phyloP scores from a whole-genome alignment of 148 eudicot genomes.

The Gaultheria prostrata region DNA sequence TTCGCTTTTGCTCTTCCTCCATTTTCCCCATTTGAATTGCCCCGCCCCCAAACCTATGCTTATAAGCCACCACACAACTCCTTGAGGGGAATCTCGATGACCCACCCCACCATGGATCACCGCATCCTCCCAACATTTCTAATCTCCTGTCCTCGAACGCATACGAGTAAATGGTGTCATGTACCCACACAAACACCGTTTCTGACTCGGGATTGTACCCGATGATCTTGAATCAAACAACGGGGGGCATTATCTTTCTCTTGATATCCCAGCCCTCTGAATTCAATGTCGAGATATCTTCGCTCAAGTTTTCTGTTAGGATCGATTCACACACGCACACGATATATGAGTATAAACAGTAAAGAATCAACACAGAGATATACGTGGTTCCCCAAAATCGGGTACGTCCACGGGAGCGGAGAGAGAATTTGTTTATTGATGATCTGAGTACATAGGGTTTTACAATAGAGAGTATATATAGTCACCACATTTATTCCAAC shows the following conservation, averaged over 20 bases:
- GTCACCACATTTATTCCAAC: too few species aligned
- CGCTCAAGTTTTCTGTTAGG: not conserved
- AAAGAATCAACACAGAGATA: too few species aligned
- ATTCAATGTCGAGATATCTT: conserved; percentile 2
- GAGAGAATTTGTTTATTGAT: too few species aligned
- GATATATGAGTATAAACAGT: too few species aligned
- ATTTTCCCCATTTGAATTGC: not conserved
- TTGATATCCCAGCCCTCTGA: not conserved
- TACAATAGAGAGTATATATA: too few species aligned
- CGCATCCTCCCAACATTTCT: not conserved
- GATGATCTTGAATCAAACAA: conserved; percentile 9
- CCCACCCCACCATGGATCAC: not conserved
- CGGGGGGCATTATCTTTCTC: not conserved
- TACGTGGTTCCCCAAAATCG: too few species aligned
- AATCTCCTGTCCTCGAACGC: not conserved
- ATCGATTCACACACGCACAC: too few species aligned
- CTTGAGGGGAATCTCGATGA: not conserved
- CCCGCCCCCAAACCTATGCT: not conserved
- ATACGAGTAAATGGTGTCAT: not conserved
- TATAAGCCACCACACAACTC: not conserved
- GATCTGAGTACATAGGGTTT: too few species aligned
- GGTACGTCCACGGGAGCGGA: too few species aligned
- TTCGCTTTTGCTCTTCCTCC: not conserved
- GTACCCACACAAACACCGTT: not conserved
- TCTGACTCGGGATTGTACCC: not conserved